A percentile compares a stretch with the other conserved stretches of the same genome.
Conservation (phyloP, 306 rosid genomes). For the Begonia fuchsioides region DNA sequence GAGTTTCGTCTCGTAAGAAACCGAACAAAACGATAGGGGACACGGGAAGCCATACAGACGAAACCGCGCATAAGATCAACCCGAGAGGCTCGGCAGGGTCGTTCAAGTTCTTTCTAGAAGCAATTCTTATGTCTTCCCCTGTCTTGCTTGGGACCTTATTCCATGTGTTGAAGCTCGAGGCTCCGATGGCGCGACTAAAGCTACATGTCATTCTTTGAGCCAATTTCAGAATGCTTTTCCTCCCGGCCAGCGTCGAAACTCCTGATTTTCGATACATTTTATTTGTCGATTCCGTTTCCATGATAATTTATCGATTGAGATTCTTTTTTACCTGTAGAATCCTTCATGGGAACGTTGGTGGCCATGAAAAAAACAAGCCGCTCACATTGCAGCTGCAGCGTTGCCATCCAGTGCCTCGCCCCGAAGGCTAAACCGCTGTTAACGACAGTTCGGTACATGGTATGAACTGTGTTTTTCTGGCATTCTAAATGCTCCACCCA, state of each 20-base stretch:
- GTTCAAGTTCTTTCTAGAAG: slow-evolving; percentile 83
- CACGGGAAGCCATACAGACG: slow-evolving; percentile 82
- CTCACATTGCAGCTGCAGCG: slow-evolving; percentile 86
- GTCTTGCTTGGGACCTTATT: slow-evolving; percentile 60
- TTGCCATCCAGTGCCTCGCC: slow-evolving; percentile 86
- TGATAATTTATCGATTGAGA: too few relatives aligned
- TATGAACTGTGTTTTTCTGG: slow-evolving; percentile 62
- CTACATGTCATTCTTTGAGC: slow-evolving; percentile 82
- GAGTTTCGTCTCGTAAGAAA: slow-evolving; percentile 72
- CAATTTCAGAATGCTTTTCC: slow-evolving; percentile 81
- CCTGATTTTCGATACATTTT: slow-evolving; percentile 23
- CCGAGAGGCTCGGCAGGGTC: slow-evolving; percentile 94
- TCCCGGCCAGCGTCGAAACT: slow-evolving; percentile 85
- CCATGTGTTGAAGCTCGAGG: slow-evolving; percentile 86
- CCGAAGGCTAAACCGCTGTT: slow-evolving; percentile 85
- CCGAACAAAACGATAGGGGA: slow-evolving; percentile 45
- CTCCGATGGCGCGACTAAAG: slow-evolving; percentile 74
- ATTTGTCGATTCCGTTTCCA: too few relatives aligned
- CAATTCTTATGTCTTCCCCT: slow-evolving; percentile 78
- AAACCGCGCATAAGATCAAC: slow-evolving; percentile 78
- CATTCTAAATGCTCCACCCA: slow-evolving; percentile 98
- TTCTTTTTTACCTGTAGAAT: slow-evolving; percentile 35
- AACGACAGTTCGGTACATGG: slow-evolving; percentile 63
- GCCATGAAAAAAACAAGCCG: slow-evolving; percentile 75
- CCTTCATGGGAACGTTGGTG: slow-evolving; percentile 95